Evolutionary conservation across 768 basidiomycete species (phyloP).

Genomic region (Hygrocybe coccinea): DNA sequence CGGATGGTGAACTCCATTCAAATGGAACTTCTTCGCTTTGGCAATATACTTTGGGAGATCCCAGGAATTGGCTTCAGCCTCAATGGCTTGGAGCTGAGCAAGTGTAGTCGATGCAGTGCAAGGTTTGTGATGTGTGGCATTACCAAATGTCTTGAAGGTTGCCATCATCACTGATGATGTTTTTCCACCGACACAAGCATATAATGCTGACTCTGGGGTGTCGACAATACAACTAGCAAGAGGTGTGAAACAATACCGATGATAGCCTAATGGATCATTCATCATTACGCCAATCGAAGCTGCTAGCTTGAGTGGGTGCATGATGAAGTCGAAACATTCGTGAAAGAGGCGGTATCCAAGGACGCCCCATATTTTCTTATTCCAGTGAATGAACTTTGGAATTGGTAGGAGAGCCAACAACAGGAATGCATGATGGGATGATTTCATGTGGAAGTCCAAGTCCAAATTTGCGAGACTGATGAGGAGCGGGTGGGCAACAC

Average conservation of each 20-base stretch:
- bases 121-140: slow-evolving; percentile 11
- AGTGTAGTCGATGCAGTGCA: slow-evolving; percentile 11
- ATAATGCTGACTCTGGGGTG: slow-evolving; percentile 15
- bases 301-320: slow-evolving; percentile 14
- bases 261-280: slow-evolving; percentile 14
- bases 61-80: slow-evolving; percentile 1
- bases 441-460: slow-evolving; percentile 13
- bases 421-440: slow-evolving; percentile 13
- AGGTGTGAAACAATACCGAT: slow-evolving; percentile 16
- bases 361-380: slow-evolving; percentile 8
- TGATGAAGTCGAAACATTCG: slow-evolving; percentile 14
- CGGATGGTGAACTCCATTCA: slow-evolving; percentile 12
- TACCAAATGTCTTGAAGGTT: slow-evolving; percentile 17
- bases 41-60: slow-evolving; percentile 3
- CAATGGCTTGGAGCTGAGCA: neutral
- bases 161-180: slow-evolving; percentile 19
- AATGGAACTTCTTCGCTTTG: neutral
- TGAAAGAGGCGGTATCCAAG: slow-evolving; percentile 16
- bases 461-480: slow-evolving; percentile 15
- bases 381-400: slow-evolving; percentile 15
- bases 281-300: slow-evolving; percentile 18
- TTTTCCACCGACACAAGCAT: slow-evolving; percentile 13
- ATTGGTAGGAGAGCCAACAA: slow-evolving; percentile 20
- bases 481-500: slow-evolving; percentile 11
- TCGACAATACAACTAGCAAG: slow-evolving; percentile 17